Conservation (phyloP, 371 early-diverging fungal species). For the Globomyces sp. region DNA sequence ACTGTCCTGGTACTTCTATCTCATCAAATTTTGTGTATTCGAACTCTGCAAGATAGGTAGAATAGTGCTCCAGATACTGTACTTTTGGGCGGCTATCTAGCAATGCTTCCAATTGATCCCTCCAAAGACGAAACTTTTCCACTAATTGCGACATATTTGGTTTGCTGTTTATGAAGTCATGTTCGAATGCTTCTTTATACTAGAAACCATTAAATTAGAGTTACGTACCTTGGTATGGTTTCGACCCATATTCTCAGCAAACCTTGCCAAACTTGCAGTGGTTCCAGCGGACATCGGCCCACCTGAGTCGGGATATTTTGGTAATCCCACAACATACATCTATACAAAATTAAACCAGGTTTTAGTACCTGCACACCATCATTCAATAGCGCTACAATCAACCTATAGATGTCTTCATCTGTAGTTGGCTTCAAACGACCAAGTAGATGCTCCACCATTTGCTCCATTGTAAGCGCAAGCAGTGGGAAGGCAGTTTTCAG, state of each 20-base stretch:
- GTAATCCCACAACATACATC: slow-evolving; percentile 40
- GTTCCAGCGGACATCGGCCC: slow-evolving; percentile 70
- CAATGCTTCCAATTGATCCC: slow-evolving; percentile 83
- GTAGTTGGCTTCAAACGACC: slow-evolving; percentile 87
- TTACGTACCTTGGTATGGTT: slow-evolving; percentile 58
- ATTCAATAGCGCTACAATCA: slow-evolving; percentile 83
- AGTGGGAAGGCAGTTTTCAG: slow-evolving; percentile 95
- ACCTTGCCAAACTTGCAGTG: slow-evolving; percentile 76
- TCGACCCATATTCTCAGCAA: slow-evolving; percentile 80
- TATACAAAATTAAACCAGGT: background rate
- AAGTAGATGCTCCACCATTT: slow-evolving; percentile 95
- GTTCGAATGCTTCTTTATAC: slow-evolving; percentile 77
- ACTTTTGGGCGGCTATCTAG: slow-evolving; percentile 77
- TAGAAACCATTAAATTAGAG: slow-evolving; percentile 1
- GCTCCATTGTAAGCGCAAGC: slow-evolving; percentile 93
- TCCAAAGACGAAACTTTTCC: slow-evolving; percentile 75
- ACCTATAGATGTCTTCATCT: slow-evolving; percentile 94
- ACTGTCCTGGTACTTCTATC: slow-evolving; percentile 97
- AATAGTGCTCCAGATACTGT: slow-evolving; percentile 80
- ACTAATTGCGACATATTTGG: slow-evolving; percentile 80
- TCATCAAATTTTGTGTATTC: slow-evolving; percentile 97
- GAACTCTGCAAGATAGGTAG: slow-evolving; percentile 93
- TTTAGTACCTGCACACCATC: slow-evolving; percentile 79
- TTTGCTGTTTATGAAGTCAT: slow-evolving; percentile 81
- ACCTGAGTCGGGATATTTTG: slow-evolving; percentile 55